Evolutionary conservation across 768 basidiomycete genomes (phyloP).

Genomic region (Suillus hirtellus): DNA sequence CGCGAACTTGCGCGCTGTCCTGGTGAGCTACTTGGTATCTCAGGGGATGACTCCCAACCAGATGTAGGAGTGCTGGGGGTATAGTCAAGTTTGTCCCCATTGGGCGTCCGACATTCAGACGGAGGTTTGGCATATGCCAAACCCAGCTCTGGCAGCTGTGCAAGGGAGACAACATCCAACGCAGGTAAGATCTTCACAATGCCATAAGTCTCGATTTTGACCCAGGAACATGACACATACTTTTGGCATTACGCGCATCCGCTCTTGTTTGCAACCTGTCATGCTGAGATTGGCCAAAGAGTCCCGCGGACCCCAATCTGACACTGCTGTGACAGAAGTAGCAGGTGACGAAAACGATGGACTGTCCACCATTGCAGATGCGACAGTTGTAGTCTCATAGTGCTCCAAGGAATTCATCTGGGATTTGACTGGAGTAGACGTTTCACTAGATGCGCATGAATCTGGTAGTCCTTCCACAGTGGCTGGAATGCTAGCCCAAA

Average conservation of each 20-base stretch:
- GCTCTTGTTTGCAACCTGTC: neutral
- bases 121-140: neutral
- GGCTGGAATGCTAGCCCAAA: constrained; percentile 30
- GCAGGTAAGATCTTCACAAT: constrained; percentile 1
- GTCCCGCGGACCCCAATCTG: constrained; percentile 4
- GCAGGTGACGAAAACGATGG: constrained; percentile 4
- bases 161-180: neutral
- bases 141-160: neutral
- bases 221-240: neutral
- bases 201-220: neutral
- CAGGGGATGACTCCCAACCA: neutral
- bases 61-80: neutral
- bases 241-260: neutral
- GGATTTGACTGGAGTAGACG: constrained; percentile 2
- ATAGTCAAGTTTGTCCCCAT: neutral
- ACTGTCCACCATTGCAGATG: neutral
- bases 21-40: neutral
- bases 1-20: neutral
- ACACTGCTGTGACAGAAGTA: constrained; percentile 1
- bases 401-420: neutral
- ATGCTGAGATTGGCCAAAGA: neutral
- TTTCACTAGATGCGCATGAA: neutral
- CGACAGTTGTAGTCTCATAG: neutral
- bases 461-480: constrained; percentile 13
- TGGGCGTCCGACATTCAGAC: neutral